Conservation (phyloP, 495 filamentous ascomycete species). For the Neurospora discreta region DNA sequence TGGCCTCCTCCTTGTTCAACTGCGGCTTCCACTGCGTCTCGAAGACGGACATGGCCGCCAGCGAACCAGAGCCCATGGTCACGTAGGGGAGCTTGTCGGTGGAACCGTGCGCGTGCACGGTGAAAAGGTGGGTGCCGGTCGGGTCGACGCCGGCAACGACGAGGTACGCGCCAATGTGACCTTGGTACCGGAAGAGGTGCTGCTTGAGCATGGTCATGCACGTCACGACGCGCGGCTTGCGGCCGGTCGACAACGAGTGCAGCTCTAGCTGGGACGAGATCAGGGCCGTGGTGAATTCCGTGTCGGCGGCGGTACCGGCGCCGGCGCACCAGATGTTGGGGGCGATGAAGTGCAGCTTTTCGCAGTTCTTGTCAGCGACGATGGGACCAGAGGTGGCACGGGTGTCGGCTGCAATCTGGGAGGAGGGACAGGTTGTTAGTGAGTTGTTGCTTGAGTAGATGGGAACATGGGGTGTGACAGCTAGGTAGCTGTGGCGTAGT, state of each 20-base stretch:
- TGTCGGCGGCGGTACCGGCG: constrained; percentile 95
- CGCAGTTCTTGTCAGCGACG: constrained; percentile 99
- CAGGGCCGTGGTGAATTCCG: constrained; percentile 96
- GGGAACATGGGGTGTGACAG: neutral
- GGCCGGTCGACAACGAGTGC: constrained; percentile 87
- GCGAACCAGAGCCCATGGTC: constrained; percentile 92
- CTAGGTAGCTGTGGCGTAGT: neutral
- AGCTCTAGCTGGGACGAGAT: constrained; percentile 98
- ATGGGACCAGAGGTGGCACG: constrained; percentile 95
- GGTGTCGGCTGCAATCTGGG: constrained; percentile 92
- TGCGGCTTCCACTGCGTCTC: constrained; percentile 88
- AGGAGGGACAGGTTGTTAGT: neutral
- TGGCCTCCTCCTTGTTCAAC: constrained; percentile 68
- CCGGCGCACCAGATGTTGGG: constrained; percentile 99
- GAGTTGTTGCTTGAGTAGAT: neutral
- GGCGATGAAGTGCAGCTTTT: constrained; percentile 98
- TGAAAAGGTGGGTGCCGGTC: constrained; percentile 92
- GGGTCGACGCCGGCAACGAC: constrained; percentile 97
- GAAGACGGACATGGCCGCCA: constrained; percentile 97
- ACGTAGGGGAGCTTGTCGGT: constrained; percentile 99
- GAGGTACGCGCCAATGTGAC: constrained; percentile 95
- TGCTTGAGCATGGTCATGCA: constrained; percentile 99
- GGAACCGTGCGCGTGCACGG: constrained; percentile 95
- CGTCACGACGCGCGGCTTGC: constrained; percentile 92
- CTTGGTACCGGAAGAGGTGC: constrained; percentile 96